Percentiles rank a stretch among this genome's conserved stretches.
Conservation (phyloP, 2,329 filamentous ascomycete species). For the Emydomyces testavorans region DNA sequence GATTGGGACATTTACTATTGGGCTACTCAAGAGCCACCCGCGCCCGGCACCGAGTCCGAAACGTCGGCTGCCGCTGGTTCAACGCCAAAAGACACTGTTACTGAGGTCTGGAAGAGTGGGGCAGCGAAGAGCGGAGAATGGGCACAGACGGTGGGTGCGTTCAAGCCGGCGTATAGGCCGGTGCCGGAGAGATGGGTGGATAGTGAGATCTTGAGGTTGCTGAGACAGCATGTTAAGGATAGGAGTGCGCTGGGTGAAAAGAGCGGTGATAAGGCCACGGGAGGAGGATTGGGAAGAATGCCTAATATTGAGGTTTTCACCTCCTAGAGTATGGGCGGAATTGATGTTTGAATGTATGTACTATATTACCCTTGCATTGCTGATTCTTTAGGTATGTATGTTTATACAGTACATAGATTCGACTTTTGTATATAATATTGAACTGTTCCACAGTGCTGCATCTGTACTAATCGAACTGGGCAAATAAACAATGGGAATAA, state of each 20-base stretch:
- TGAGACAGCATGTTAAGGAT: conserved; percentile 69
- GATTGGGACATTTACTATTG: conserved; percentile 99
- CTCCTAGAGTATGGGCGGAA: conserved; percentile 15
- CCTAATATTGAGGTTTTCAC: conserved; percentile 37
- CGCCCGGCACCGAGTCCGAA: conserved; percentile 6
- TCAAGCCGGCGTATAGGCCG: conserved; percentile 84
- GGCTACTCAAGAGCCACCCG: conserved; percentile 68
- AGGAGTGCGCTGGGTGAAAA: conserved; percentile 46
- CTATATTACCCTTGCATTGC: background rate
- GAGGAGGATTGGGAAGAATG: conserved; percentile 38
- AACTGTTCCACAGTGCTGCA: background rate
- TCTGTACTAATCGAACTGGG: too few relatives aligned
- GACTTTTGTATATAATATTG: background rate
- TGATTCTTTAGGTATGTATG: background rate
- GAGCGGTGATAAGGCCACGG: conserved; percentile 28
- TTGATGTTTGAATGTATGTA: too few relatives aligned
- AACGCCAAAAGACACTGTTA: conserved; percentile 28
- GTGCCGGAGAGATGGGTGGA: conserved; percentile 77
- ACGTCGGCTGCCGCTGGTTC: conserved; percentile 15
- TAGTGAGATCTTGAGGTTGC: conserved; percentile 63
- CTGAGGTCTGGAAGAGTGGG: conserved; percentile 41
- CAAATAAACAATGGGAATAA: background rate
- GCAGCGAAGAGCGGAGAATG: conserved; percentile 63
- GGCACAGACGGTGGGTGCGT: conserved; percentile 91
- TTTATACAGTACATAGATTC: background rate